Evolutionary conservation across 768 basidiomycete species (phyloP).

Genomic region (Psilocybe azurescens): DNA sequence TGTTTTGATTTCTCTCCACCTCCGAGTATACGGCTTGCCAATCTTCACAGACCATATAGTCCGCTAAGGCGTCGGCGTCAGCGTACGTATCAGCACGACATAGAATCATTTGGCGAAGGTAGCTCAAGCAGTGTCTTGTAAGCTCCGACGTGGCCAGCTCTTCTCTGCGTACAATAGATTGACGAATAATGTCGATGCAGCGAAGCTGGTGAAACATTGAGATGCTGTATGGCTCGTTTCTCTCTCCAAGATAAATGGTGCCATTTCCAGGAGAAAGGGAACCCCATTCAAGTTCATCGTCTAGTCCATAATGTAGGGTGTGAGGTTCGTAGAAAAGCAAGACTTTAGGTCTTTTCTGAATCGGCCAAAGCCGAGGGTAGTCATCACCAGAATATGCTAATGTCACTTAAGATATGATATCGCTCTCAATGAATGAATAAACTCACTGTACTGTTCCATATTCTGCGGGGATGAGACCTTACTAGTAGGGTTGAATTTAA

Average conservation of each 20-base stretch:
- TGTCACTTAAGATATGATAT: neutral
- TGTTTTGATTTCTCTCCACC: conserved; percentile 5
- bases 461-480: neutral
- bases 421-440: too few relatives aligned
- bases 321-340: conserved; percentile 13
- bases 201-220: conserved; percentile 46
- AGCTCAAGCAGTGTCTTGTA: conserved; percentile 44
- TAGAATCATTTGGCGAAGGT: conserved; percentile 41
- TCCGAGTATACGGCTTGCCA: conserved; percentile 9
- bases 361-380: conserved; percentile 18
- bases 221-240: conserved; percentile 36
- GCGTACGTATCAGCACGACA: conserved; percentile 44
- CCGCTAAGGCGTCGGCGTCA: conserved; percentile 24
- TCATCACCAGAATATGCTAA: conserved; percentile 17
- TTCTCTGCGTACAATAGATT: conserved; percentile 1
- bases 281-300: conserved; percentile 35
- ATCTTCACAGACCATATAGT: conserved; percentile 5
- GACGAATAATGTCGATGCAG: conserved; percentile 23
- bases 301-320: conserved; percentile 31
- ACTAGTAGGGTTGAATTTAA: neutral
- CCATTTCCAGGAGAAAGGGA: conserved; percentile 25
- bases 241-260: conserved; percentile 27
- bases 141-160: neutral
- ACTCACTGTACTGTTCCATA: neutral
- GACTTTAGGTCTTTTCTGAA: neutral